Base-by-base conservation (phyloP, 441 rosid genomes). In the Biscutella laevigata region DNA sequence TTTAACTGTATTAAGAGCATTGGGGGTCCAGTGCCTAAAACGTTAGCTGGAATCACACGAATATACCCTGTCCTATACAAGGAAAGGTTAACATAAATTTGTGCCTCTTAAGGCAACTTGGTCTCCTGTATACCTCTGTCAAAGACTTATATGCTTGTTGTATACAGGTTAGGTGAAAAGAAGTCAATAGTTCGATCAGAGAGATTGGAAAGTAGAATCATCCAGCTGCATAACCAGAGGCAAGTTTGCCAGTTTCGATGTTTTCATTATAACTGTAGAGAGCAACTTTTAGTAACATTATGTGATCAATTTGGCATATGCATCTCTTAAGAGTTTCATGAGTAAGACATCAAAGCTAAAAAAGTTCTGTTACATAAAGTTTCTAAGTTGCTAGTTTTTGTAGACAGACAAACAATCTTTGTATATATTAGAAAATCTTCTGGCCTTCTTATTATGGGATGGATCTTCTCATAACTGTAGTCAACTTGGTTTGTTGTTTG, bases 1-100 rank as follows among this genome's bases (percentile, higher is more conserved):
- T 83, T 88, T 63, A 78, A 86, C 68, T 86, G 97, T 76, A 86
- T 94, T 75, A 94, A 89, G 74, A 64, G 84, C 65, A 74, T 75
- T 64, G 96, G 99, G 7, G 99, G 96, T 67, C 77, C 75, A 59
- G 81, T 94, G 38, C 95, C 96, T 42, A 66, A 53, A 69, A 83
- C 95, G 30, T 55, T 88, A 68, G 78, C 84, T 56, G 99, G 99
- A 70, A 76, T 94, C 46, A 82, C 85, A 52, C 78, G 99, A 25
- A 61, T 88, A 61, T 94, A 94, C 62, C 97, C 99, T 39, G 61
- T 84, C 67, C 77, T 88, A 10, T 94, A 81, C 84, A 89, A 75
- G 82, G 99, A 94, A 72, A 84, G 84, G 97, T 89, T 67, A 68
- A 41, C 45, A 57, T 43, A 60, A 50, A 38, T 27, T 47, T 41